Conservation (phyloP, 306 rosid species). For the Vigna reflexopilosa region DNA sequence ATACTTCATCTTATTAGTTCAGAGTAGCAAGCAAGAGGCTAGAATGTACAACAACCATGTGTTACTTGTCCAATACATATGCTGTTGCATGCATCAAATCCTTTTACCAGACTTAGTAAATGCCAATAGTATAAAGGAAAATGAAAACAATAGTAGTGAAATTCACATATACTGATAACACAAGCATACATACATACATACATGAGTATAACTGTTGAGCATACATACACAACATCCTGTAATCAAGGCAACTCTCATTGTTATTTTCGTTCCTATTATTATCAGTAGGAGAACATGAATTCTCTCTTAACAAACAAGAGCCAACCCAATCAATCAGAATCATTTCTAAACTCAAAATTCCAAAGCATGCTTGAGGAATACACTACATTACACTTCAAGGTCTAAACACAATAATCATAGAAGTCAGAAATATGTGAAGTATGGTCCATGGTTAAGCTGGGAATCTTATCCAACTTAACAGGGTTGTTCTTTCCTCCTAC, state of each 20-base stretch:
- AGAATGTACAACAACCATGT: too few species aligned
- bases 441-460: slow-evolving; percentile 91
- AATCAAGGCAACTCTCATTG: slow-evolving; percentile 25
- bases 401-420: slow-evolving; percentile 78
- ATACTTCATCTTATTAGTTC: too few species aligned
- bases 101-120: not conserved
- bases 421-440: slow-evolving; percentile 70
- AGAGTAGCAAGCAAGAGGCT: too few species aligned
- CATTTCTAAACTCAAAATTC: not conserved
- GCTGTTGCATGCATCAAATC: too few species aligned
- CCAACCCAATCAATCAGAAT: not conserved
- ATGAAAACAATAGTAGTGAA: not conserved
- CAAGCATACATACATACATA: not conserved
- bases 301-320: slow-evolving; percentile 58
- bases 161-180: not conserved
- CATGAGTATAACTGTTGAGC: slow-evolving; percentile 18
- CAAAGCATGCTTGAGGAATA: slow-evolving; percentile 4
- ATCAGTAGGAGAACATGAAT: slow-evolving; percentile 55
- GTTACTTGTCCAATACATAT: too few species aligned
- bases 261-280: slow-evolving; percentile 25
- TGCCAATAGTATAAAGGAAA: not conserved
- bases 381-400: not conserved
- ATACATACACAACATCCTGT: not conserved
- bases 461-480: slow-evolving; percentile 69
- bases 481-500: slow-evolving; percentile 89